Evolutionary conservation across 2,329 filamentous ascomycete genomes (phyloP).

Genomic region (Ophiosphaerella narmari): DNA sequence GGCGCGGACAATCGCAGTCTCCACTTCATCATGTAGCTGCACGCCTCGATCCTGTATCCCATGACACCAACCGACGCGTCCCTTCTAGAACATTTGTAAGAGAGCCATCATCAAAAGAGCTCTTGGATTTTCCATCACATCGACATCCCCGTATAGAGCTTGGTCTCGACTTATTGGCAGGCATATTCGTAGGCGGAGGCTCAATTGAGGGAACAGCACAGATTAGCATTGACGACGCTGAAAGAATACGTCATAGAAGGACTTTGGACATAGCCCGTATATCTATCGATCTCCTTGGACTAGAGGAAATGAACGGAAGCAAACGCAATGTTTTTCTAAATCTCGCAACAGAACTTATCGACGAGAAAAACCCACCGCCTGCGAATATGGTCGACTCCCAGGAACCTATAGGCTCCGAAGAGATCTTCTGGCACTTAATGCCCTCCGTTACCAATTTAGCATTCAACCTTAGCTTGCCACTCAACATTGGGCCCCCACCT

Average conservation of each 20-base stretch:
- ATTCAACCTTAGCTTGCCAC: conserved; percentile 58
- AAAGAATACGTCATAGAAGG: conserved; percentile 49
- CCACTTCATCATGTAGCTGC: conserved; percentile 53
- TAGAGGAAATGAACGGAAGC: conserved; percentile 55
- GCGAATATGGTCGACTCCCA: conserved; percentile 54
- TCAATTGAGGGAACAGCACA: conserved; percentile 58
- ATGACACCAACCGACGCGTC: conserved; percentile 49
- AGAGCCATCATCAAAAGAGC: conserved; percentile 51
- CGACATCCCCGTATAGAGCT: conserved; percentile 56
- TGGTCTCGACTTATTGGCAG: conserved; percentile 55
- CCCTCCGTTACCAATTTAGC: conserved; percentile 55
- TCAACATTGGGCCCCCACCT: conserved; percentile 60
- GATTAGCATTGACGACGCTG: conserved; percentile 54
- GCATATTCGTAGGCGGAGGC: conserved; percentile 60
- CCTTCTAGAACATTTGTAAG: conserved; percentile 57
- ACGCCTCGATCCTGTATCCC: conserved; percentile 49
- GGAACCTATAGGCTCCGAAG: conserved; percentile 42
- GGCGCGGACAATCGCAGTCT: conserved; percentile 53
- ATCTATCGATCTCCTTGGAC: conserved; percentile 57
- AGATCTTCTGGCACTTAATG: conserved; percentile 56
- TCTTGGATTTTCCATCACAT: conserved; percentile 55
- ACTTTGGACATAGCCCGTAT: conserved; percentile 55
- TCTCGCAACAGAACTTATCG: conserved; percentile 57
- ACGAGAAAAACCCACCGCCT: conserved; percentile 56
- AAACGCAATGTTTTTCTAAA: conserved; percentile 57